Percentiles rank a stretch among this genome's conserved stretches.
phyloP scores from a whole-genome alignment of 2,329 filamentous ascomycete species.

The Curvularia lunata region DNA sequence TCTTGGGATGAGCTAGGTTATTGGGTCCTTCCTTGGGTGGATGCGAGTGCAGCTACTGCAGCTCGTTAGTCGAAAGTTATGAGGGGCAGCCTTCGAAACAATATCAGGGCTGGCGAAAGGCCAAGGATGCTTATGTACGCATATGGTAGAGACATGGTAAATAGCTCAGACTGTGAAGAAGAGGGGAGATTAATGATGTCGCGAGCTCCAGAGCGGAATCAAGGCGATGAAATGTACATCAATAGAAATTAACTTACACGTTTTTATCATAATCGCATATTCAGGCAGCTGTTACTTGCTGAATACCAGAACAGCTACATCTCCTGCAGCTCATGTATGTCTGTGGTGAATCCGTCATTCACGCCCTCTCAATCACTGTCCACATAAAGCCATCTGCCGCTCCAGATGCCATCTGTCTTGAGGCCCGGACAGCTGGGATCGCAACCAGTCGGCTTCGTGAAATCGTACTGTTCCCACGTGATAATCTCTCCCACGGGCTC shows the following conservation, averaged over 20 bases:
- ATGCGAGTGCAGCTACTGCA: background rate
- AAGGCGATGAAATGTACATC: background rate
- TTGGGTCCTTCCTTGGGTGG: background rate
- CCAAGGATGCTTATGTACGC: background rate
- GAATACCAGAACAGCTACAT: background rate
- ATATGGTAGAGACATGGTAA: too few species aligned
- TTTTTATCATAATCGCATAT: background rate
- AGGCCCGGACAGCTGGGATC: conserved; percentile 36
- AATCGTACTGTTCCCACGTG: conserved; percentile 59
- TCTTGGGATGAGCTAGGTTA: background rate
- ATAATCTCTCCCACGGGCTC: conserved; percentile 32
- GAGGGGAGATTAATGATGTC: background rate
- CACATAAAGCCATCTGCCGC: conserved; percentile 58
- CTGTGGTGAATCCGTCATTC: background rate
- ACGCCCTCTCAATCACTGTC: conserved; percentile 4
- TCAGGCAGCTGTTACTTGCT: background rate
- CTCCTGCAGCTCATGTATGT: background rate
- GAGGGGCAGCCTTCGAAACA: background rate
- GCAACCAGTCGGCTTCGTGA: conserved; percentile 59
- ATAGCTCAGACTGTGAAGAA: background rate
- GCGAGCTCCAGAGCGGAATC: too few species aligned
- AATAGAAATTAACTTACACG: conserved; percentile 1
- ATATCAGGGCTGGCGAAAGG: background rate
- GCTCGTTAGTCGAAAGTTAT: background rate
- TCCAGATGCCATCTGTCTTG: conserved; percentile 34